Evolutionary conservation across 2,329 filamentous ascomycete genomes (phyloP).

Genomic region (Colletotrichum brevisporum): DNA sequence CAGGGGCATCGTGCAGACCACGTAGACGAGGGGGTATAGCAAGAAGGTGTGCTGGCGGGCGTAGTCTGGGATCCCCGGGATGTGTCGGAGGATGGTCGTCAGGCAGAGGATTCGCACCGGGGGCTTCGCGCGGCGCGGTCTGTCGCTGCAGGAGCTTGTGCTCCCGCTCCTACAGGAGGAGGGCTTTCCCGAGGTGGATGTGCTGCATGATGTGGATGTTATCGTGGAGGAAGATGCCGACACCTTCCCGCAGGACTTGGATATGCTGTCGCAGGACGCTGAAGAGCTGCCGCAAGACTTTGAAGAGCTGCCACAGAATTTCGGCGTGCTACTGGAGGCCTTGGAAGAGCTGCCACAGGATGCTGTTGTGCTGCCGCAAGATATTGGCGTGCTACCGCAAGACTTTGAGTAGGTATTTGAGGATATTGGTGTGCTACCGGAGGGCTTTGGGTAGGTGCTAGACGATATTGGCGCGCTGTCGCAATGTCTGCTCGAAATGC

Average conservation of each 20-base stretch:
- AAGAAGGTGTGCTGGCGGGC: constrained; percentile 69
- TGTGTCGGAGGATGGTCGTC: constrained; percentile 11
- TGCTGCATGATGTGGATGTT: not conserved
- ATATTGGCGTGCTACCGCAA: constrained; percentile 35
- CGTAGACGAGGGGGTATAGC: constrained; percentile 78
- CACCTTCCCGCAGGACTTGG: no score
- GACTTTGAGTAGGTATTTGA: not conserved
- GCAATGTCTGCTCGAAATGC: no score
- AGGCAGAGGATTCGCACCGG: not conserved
- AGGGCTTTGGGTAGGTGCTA: not conserved
- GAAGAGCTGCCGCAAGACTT: not conserved
- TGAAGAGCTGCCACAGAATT: constrained; percentile 42
- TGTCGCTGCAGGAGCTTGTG: not conserved
- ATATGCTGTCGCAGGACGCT: no score
- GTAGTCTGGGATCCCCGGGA: constrained; percentile 39
- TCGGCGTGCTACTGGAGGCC: constrained; percentile 19
- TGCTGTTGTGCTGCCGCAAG: constrained; percentile 40
- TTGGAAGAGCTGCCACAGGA: not conserved
- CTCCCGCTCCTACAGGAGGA: not conserved
- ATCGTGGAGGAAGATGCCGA: no score
- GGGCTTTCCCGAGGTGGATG: not conserved
- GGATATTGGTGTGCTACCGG: not conserved
- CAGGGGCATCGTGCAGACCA: constrained; percentile 77
- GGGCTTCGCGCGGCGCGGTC: not conserved
- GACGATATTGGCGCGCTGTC: not conserved